Base-by-base conservation (phyloP, 192 early-diverging fungal species). In the Backusella luteola region DNA sequence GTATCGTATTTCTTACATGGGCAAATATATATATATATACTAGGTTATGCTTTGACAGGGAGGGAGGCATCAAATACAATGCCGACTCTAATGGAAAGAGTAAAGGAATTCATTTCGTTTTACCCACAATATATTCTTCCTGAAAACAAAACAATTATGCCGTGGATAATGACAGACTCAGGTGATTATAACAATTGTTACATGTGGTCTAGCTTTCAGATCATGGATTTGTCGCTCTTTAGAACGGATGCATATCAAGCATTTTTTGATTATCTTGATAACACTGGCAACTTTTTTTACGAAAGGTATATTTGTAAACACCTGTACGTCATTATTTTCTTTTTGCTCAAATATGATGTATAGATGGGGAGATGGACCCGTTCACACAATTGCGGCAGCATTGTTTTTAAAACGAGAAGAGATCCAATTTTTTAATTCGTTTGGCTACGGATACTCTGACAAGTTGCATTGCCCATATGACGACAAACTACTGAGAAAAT, bases 171-270 rank as follows among this genome's bases (percentile, higher is more conserved):
- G 15, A 63, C 56, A 29, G 76, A 78, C 35, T 73, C 84, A 36
- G 88, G 85, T 74, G 66, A 81, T 17, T 92, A 91, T 75, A 90
- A 91, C 68, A 83, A 78, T 9, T 94, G 90, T 81, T 88, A 91
- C 71, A 91, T 91, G 63, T 95, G 95, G 94, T 89, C 88, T 63
- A 95, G 95, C 72, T 96, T 96, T 84, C 95, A 96, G 79, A 95
- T 96, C 49, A 92, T 85, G 26, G 83, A 90, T 70, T 73, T 94
- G 74, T 83, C 90, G n/a, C 87, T 95, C 70, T 92, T 90, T 76
- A 83, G 91, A 44, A 90, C 87, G 71, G 73, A 87, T 19, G 85
- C 83, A 0, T 95, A 96, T 80, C 81, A 85, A 52, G 79, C 85
- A 36, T 93, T 87, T 71, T 93, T 93, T 76, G 84, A 92, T 21